Base-by-base conservation (phyloP, 2,329 filamentous ascomycete genomes). In the Penicillium sp. region DNA sequence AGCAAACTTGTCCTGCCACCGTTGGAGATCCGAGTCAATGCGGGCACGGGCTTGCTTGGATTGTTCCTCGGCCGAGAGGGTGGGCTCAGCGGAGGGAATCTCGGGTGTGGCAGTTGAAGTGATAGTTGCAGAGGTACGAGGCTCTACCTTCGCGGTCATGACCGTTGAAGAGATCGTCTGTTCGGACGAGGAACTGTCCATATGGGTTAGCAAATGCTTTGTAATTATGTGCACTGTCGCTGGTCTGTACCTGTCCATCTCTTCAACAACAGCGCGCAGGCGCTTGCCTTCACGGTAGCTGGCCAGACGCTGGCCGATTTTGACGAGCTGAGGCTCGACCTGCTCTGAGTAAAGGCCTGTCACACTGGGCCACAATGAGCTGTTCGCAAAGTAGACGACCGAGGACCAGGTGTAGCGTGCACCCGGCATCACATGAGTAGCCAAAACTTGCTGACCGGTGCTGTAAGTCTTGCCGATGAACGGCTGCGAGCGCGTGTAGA, bases 301-400 rank as follows among this genome's bases (percentile, higher is more conserved):
- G 42, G 92, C 93, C 11, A 99, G 84, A 48, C 93, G 88, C 78
- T 97, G 90, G 12, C 91, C 91, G 69, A 99, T 98, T 69, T 92
- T 91, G 58, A 94, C 86, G 14, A 99, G 83, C 76, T 99, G 96
- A 14, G 96, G 96, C 78, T 98, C 93, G 3, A 99, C 93, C 68
- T 96, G 96, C 71, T 96, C 88, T 11, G 88, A 86, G 71, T 98
- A 98, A 5, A 97, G 79, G 14, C 90, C 83, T 28, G 90, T 87
- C 11, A 97, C 63, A 64, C 90, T 88, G 1, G 94, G 94, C 89
- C 91, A 95, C 15, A 98, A 80, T 1, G 87, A 88, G 49, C 86
- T 85, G 59, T 92, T 86, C 37, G 96, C 78, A 70, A 97, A 94
- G 12, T 84, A 78, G 59, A 87, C 85, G 0, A 85, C 84, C 60